Conservation (phyloP, 192 early-diverging fungal species). For the Jimgerdemannia lactiflua region DNA sequence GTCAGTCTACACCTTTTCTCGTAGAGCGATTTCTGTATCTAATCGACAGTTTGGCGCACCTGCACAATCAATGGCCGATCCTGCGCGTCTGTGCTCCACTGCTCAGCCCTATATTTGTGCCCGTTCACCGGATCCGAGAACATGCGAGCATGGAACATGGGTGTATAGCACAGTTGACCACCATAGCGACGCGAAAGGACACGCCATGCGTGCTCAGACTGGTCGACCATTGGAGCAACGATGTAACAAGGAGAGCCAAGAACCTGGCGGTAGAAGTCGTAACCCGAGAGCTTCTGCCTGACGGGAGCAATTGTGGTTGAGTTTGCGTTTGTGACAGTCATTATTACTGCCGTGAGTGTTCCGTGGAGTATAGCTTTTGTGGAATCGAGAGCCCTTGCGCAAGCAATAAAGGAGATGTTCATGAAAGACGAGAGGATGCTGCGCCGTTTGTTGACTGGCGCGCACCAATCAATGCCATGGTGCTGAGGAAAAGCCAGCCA, state of each 20-base stretch:
- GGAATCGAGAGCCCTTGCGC: background rate
- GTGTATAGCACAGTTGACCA: constrained; percentile 92
- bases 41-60: constrained; percentile 26
- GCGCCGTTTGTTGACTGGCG: background rate
- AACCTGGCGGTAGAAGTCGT: constrained; percentile 70
- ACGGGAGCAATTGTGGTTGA: background rate
- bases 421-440: background rate
- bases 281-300: constrained; percentile 64
- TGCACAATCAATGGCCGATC: constrained; percentile 88
- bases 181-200: constrained; percentile 84
- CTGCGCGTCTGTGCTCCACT: constrained; percentile 61
- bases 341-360: background rate
- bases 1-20: background rate
- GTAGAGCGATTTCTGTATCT: too few species aligned
- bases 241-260: constrained; percentile 75
- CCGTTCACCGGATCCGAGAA: constrained; percentile 64
- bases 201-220: constrained; percentile 95
- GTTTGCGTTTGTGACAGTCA: background rate
- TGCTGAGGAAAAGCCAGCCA: background rate
- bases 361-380: background rate
- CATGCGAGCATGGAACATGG: constrained; percentile 94
- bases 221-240: constrained; percentile 97
- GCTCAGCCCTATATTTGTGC: constrained; percentile 69
- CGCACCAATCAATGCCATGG: too few species aligned
- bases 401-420: background rate